Evolutionary conservation across 345 rosid genomes (phyloP), one percentile per base, ranked within the genome.

Genomic region (Corchorus olitorius): DNA sequence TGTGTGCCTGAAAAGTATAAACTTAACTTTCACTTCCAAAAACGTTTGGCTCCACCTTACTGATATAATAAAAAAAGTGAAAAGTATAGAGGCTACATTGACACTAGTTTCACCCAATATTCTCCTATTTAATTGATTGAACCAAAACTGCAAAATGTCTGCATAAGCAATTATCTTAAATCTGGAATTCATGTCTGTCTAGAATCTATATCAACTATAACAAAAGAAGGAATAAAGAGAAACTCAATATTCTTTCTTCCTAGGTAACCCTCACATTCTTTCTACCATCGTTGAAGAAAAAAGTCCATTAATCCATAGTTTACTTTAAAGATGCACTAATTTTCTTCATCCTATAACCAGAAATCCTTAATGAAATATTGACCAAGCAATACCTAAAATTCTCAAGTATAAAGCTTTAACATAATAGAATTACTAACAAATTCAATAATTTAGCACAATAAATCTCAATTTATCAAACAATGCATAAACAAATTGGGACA

Each of bases 101-200:
- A 16, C 33, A 60, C 27, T 52, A 35, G 73, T 34, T 67, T 34
- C 60, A 52, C 46, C 4, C 15, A 58, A 50, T 15, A 33, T 7
- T 70, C 34, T 43, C 33, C 56, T 49, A 69, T 33, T 69, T 69
- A 70, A 50, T 27, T 52, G 45, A 52, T 17, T 50, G 73, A 59
- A 50, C 7, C 2, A 50, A 50, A 50, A 49, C 17, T 50, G 27
- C 43, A 70, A 27, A 70, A 49, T 19, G 4, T 33, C 15, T 33
- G 39, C 56, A 48, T 2, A 68, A 68, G 15, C 6, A 27, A 27
- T 68, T 19, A 68, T 68, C 41, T 68, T 14, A 20, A 68, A 27
- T 27, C 33, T 49, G 59, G 56, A 68, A 48, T 69, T 13, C 59
- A 49, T 68, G 33, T 60, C 1, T 33, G 54, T 19, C 15, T 45